Evolutionary conservation across 495 filamentous ascomycete genomes (phyloP), one percentile per base, ranked within the genome.

Genomic region (Penicillium arizonense): DNA sequence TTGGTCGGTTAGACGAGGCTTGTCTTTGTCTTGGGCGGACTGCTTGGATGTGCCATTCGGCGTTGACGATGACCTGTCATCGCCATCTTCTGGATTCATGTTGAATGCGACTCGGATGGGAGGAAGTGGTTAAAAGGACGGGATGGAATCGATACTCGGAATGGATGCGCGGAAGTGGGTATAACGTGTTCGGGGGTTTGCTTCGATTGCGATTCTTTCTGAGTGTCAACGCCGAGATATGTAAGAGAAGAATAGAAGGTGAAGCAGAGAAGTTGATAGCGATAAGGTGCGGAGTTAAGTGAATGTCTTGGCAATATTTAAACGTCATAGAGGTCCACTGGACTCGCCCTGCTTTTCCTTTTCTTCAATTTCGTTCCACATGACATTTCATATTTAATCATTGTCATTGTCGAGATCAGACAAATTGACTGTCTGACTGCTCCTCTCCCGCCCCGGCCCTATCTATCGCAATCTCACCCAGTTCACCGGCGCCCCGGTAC

Each of bases 1-100:
- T 53, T 87, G 81, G 48, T 92, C 89, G 3, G 87, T 90, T 49
- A 96, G 76, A 16, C 90, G 84, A n/a, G 88, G 87, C 58, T 84
- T 86, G 26, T 89, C 86, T 41, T 77, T 75, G 13, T 75, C 73
- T 35, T 64, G 61, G 50, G 85, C 83, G 7, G 72, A 57, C 11
- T 68, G 69, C 35, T 68, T 71, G 13, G 69, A 93, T 70, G 47
- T 90, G 14, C 85, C 83, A 21, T 61, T 93, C 76, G 50, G 86
- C 72, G 64, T 83, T 65, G 57, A 71, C 28, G 71, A 73, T 16
- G 69, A 72, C 50, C 66, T 64, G 38, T 74, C 69, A 43, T 72
- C 57, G 7, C 59, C 61, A 50, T 69, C 69, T 36, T 74, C 68
- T 47, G 60, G 38, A 34, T 69, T 67, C 56, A 65, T 63, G 44